A percentile compares a stretch with the other conserved stretches of the same genome.
Evolutionary conservation across 2,329 filamentous ascomycete genomes (phyloP).

Genomic region (Coniochaeta hoffmannii): DNA sequence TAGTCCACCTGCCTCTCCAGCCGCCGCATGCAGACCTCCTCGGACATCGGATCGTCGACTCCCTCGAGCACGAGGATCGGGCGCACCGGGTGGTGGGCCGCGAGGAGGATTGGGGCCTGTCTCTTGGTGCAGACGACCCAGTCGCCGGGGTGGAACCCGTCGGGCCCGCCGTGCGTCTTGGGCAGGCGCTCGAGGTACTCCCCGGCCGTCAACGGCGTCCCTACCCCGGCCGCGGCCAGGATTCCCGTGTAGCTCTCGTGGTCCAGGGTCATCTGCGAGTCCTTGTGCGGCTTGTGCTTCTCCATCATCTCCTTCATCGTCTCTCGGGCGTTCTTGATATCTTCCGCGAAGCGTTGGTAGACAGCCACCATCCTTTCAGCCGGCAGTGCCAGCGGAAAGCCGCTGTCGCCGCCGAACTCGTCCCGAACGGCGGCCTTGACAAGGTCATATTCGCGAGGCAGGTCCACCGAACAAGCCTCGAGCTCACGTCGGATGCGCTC

Average conservation of each 20-base stretch:
- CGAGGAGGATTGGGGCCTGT: too few species aligned
- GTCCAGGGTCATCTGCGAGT: background rate
- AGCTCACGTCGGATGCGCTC: background rate
- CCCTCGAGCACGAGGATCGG: too few species aligned
- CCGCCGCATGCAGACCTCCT: too few species aligned
- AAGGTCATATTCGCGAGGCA: background rate
- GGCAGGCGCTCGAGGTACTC: too few species aligned
- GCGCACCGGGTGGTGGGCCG: too few species aligned
- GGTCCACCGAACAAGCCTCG: background rate
- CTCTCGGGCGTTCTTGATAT: background rate
- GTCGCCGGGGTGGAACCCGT: too few species aligned
- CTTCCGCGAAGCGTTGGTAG: background rate
- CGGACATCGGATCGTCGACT: too few species aligned
- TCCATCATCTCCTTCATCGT: background rate
- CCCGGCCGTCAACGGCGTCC: too few species aligned
- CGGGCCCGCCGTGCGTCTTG: too few species aligned
- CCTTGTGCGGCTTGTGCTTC: background rate
- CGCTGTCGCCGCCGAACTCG: background rate
- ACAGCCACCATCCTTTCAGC: background rate
- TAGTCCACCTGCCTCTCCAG: too few species aligned
- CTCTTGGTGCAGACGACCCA: too few species aligned
- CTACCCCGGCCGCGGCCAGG: background rate
- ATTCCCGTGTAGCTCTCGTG: background rate
- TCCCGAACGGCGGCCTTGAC: background rate
- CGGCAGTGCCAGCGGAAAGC: background rate